phyloP scores from a whole-genome alignment of 2,329 filamentous ascomycete species.

The Metarhizium brunneum region DNA sequence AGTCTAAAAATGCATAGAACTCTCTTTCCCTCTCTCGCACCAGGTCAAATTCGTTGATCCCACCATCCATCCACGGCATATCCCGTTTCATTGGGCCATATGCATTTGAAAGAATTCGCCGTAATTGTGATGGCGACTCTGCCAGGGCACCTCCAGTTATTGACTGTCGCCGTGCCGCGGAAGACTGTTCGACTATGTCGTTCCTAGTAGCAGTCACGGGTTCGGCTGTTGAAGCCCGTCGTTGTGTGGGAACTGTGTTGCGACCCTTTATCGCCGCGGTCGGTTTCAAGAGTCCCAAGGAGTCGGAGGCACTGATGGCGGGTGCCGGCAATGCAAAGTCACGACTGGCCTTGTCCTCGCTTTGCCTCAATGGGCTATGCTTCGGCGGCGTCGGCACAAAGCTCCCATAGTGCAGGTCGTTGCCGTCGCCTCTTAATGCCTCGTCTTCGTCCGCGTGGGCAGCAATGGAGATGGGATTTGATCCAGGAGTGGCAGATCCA shows the following conservation, averaged over 20 bases:
- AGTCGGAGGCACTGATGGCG: constrained; percentile 32
- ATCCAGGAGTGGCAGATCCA: not conserved
- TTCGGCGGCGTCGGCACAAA: constrained; percentile 34
- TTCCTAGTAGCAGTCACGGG: constrained; percentile 9
- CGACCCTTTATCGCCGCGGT: constrained; percentile 10
- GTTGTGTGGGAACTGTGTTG: constrained; percentile 20
- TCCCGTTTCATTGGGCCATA: constrained; percentile 2
- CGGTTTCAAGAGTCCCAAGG: constrained; percentile 16
- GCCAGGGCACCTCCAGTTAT: constrained; percentile 1
- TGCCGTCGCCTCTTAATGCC: constrained; percentile 19
- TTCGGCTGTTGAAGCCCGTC: constrained; percentile 25
- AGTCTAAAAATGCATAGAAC: constrained; percentile 78
- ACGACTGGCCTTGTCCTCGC: constrained; percentile 16
- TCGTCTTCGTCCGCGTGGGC: constrained; percentile 1
- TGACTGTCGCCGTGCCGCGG: constrained; percentile 8
- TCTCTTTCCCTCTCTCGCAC: constrained; percentile 69
- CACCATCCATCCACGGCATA: constrained; percentile 29
- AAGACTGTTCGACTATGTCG: not conserved
- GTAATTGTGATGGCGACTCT: constrained; percentile 21
- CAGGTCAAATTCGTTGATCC: constrained; percentile 42
- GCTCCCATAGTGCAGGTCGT: constrained; percentile 42
- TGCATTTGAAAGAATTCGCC: constrained; percentile 26
- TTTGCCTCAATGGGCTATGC: constrained; percentile 13
- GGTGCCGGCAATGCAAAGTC: constrained; percentile 46
- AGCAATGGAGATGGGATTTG: constrained; percentile 1